phyloP scores from a whole-genome alignment of 2,329 filamentous ascomycete genomes.

The Ophiostoma ips region DNA sequence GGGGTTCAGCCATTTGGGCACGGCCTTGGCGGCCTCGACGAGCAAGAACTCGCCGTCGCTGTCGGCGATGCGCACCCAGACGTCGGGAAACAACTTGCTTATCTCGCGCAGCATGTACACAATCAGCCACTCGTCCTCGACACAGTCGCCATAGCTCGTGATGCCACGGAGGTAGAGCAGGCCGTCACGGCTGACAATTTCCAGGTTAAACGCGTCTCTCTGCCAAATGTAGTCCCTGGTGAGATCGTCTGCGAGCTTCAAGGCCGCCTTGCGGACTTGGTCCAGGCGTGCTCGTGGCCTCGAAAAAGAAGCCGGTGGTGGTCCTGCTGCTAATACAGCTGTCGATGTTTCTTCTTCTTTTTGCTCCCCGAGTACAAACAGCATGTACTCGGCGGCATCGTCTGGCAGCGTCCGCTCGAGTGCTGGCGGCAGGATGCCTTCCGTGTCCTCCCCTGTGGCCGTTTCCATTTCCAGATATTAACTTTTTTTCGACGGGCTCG shows the following conservation, averaged over 20 bases:
- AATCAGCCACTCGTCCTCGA: constrained; percentile 95
- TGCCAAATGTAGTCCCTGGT: constrained; percentile 94
- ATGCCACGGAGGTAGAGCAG: constrained; percentile 55
- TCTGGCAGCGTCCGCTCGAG: constrained; percentile 43
- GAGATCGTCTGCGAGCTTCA: constrained; percentile 45
- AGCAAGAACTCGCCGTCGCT: constrained; percentile 91
- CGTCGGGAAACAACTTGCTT: constrained; percentile 53
- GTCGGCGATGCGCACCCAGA: constrained; percentile 76
- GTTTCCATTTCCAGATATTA: background rate
- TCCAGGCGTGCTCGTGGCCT: constrained; percentile 54
- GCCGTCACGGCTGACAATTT: constrained; percentile 43
- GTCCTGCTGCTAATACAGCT: constrained; percentile 25
- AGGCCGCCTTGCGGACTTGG: constrained; percentile 53
- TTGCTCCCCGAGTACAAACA: constrained; percentile 51
- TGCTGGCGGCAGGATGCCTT: background rate
- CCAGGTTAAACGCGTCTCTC: constrained; percentile 63
- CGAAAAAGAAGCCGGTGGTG: no score
- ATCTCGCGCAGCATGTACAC: constrained; percentile 79
- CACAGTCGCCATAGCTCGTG: constrained; percentile 83
- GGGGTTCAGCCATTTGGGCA: constrained; percentile 84
- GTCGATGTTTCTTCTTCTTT: constrained; percentile 18
- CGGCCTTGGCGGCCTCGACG: constrained; percentile 76
- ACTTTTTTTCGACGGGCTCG: background rate
- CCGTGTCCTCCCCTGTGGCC: background rate
- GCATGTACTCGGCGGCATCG: constrained; percentile 72